Conservation (phyloP, 352 stramenopile genomes). For the Poterioochromonas sp. region DNA sequence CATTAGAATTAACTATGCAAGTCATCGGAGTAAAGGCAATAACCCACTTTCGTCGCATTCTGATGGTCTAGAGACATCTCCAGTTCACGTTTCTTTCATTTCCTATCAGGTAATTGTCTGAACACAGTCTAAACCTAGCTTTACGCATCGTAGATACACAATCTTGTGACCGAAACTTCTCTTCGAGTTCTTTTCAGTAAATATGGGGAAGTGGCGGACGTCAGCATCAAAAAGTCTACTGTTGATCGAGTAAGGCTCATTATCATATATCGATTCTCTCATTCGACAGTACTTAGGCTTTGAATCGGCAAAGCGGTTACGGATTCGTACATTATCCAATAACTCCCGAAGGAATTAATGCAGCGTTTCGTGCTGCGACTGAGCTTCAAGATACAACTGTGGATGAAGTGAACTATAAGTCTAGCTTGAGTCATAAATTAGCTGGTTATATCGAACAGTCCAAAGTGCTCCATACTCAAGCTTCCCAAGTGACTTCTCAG, state of each 20-base stretch:
- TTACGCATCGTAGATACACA: neutral
- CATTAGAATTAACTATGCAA: neutral
- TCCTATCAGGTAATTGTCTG: neutral
- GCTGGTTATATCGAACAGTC: neutral
- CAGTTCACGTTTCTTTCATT: slow-evolving; percentile 8
- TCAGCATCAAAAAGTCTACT: neutral
- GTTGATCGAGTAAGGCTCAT: neutral
- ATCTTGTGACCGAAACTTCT: neutral
- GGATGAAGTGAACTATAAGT: slow-evolving; percentile 24
- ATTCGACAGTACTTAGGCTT: too few species aligned
- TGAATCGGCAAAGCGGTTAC: neutral
- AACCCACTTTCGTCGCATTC: too few species aligned
- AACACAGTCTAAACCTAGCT: neutral
- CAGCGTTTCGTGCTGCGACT: neutral
- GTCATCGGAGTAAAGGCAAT: too few species aligned
- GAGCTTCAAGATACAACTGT: neutral
- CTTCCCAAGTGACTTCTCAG: neutral
- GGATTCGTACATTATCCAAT: neutral
- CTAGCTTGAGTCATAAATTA: neutral
- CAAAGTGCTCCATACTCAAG: neutral
- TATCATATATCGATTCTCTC: too few species aligned
- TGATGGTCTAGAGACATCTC: neutral
- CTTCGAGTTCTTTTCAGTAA: neutral
- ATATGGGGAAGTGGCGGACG: neutral
- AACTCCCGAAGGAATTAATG: neutral